These are phyloP conservation scores for Epichloe coenophiala DNA, from an alignment of 2,329 filamentous ascomycete species.

Conservation along the genomic window DNA sequence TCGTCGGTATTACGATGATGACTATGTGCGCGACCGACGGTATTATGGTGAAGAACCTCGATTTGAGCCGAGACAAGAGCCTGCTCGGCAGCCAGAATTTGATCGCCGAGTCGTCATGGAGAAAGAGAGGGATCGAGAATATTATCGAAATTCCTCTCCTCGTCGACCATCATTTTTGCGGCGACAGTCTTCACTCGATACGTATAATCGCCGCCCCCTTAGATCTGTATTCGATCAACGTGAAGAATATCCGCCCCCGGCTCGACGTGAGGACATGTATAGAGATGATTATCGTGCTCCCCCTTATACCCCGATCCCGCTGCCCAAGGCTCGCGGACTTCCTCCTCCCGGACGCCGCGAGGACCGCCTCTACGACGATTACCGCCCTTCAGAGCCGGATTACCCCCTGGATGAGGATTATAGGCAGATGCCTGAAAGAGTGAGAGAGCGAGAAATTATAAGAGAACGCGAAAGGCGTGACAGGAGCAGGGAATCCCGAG, in stretches of 20 bases:
- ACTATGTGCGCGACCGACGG: slow-evolving; percentile 34
- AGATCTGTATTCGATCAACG: slow-evolving; percentile 35
- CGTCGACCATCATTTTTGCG: slow-evolving; percentile 56
- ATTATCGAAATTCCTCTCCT: slow-evolving; percentile 32
- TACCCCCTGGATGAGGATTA: slow-evolving; percentile 61
- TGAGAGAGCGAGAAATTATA: slow-evolving; percentile 49
- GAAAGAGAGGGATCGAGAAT: slow-evolving; percentile 39
- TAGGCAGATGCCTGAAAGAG: slow-evolving; percentile 43
- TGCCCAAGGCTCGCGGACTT: slow-evolving; percentile 50
- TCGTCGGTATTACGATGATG: slow-evolving; percentile 33
- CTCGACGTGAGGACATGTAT: slow-evolving; percentile 31
- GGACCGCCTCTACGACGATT: slow-evolving; percentile 49
- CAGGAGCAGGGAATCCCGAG: slow-evolving; percentile 26
- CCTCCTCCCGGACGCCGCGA: slow-evolving; percentile 42
- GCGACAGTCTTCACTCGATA: slow-evolving; percentile 80
- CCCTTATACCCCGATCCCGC: slow-evolving; percentile 49
- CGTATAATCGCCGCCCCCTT: slow-evolving; percentile 64
- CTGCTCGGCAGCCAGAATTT: slow-evolving; percentile 24
- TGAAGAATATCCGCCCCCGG: slow-evolving; percentile 51
- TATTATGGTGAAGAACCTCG: slow-evolving; percentile 42
- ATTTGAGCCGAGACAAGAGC: slow-evolving; percentile 19
- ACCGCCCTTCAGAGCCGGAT: slow-evolving; percentile 53
- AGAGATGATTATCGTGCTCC: slow-evolving; percentile 34
- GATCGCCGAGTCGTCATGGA: slow-evolving; percentile 44
- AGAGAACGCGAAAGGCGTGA: slow-evolving; percentile 31